A percentile compares a stretch with the other conserved stretches of the same genome.
Conservation (phyloP, 352 stramenopile genomes). For the Globisporangium barbulae region DNA sequence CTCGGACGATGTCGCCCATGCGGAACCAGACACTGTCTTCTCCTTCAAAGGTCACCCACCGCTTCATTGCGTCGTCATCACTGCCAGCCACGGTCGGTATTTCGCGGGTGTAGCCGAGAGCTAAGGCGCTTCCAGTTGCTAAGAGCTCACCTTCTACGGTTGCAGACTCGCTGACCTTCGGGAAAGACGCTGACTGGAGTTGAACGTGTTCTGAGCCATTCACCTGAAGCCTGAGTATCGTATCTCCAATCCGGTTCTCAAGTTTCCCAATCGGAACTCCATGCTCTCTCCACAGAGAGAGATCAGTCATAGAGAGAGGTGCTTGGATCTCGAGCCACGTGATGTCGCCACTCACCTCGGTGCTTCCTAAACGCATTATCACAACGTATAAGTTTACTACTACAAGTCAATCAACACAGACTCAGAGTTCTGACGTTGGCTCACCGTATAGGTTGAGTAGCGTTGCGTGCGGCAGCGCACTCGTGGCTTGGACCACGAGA, state of each 20-base stretch:
- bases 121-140: constrained; percentile 31
- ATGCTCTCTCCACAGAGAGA: constrained; percentile 26
- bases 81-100: not conserved
- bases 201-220: not conserved
- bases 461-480: constrained; percentile 23
- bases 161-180: not conserved
- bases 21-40: constrained; percentile 19
- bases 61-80: not conserved
- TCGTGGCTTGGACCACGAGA: constrained; percentile 21
- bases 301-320: constrained; percentile 17
- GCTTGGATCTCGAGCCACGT: constrained; percentile 36
- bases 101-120: constrained; percentile 30
- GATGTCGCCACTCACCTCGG: constrained; percentile 60
- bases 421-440: not conserved
- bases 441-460: constrained; percentile 64
- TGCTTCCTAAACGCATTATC: constrained; percentile 32
- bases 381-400: not conserved
- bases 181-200: constrained; percentile 3
- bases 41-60: constrained; percentile 1
- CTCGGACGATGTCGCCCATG: constrained; percentile 44
- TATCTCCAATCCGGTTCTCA: constrained; percentile 21
- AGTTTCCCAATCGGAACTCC: constrained; percentile 47
- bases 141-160: constrained; percentile 29
- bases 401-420: not conserved
- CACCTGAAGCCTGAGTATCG: constrained; percentile 23